Percentiles rank a stretch among this genome's conserved stretches.
Conservation (phyloP, 23 red algal species). For the Gracilaria vermiculophylla region DNA sequence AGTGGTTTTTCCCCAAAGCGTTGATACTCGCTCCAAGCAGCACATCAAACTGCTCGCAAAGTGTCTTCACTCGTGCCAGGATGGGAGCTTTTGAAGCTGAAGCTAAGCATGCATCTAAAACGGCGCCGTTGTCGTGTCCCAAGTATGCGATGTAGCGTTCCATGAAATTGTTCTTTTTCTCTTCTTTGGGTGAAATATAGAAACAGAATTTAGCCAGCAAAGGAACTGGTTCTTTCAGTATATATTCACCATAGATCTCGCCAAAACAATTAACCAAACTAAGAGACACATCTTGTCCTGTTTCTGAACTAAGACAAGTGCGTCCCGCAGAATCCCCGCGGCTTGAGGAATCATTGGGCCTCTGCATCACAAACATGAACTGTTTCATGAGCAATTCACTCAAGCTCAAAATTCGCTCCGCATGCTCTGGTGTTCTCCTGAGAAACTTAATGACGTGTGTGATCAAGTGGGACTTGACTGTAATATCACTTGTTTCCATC, state of each 20-base stretch:
- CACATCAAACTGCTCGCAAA: background rate
- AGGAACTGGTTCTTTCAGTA: constrained; percentile 16
- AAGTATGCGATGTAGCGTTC: background rate
- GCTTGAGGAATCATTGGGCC: background rate
- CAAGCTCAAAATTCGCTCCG: background rate
- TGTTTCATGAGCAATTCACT: constrained; percentile 21
- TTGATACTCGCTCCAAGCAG: background rate
- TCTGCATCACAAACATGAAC: background rate
- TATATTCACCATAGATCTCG: background rate
- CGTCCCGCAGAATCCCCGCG: background rate
- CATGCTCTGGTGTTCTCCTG: background rate
- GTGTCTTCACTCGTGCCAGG: constrained; percentile 8
- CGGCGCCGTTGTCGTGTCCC: background rate
- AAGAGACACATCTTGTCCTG: background rate
- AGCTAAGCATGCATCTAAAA: background rate
- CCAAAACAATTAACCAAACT: background rate
- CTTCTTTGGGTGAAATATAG: background rate
- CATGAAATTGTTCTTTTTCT: background rate
- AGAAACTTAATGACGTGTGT: background rate
- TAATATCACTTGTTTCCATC: constrained; percentile 21
- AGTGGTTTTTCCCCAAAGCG: background rate
- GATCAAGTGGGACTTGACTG: constrained; percentile 21
- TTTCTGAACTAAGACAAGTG: background rate
- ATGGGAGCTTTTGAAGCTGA: background rate
- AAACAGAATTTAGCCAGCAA: constrained; percentile 23